phyloP scores from a whole-genome alignment of 768 basidiomycete species.

The Mycena vitilis region DNA sequence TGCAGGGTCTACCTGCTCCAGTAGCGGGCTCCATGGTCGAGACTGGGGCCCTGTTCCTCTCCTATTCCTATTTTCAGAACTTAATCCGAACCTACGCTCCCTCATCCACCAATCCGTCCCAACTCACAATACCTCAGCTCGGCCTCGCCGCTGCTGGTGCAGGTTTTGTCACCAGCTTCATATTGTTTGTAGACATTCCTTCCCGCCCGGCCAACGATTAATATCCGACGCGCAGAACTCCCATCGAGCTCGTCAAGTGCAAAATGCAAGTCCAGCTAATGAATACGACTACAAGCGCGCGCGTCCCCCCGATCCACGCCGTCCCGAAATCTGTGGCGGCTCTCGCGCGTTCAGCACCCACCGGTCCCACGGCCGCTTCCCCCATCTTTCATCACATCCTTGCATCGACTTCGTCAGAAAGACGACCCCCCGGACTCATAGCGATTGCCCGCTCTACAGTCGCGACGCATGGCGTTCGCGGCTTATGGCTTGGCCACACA shows the following conservation, averaged over 20 bases:
- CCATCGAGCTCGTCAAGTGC: slow-evolving; percentile 95
- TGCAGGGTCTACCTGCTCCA: slow-evolving; percentile 90
- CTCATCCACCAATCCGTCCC: slow-evolving; percentile 39
- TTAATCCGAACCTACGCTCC: slow-evolving; percentile 56
- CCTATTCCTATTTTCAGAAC: slow-evolving; percentile 83
- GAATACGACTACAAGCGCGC: slow-evolving; percentile 37
- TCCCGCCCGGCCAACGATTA: slow-evolving; percentile 6
- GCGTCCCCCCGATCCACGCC: slow-evolving; percentile 30
- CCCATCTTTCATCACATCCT: slow-evolving; percentile 32
- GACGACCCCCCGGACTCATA: slow-evolving; percentile 76
- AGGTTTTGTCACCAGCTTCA: slow-evolving; percentile 86
- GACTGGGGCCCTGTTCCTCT: slow-evolving; percentile 88
- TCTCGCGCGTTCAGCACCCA: slow-evolving; percentile 22
- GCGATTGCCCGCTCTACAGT: slow-evolving; percentile 73
- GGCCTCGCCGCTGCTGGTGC: slow-evolving; percentile 88
- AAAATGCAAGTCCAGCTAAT: slow-evolving; percentile 98
- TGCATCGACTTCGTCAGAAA: slow-evolving; percentile 32
- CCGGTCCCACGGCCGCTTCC: slow-evolving; percentile 29
- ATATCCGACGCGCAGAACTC: slow-evolving; percentile 66
- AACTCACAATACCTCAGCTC: slow-evolving; percentile 75
- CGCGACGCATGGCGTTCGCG: slow-evolving; percentile 75
- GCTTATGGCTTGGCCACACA: slow-evolving; percentile 97
- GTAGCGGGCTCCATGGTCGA: slow-evolving; percentile 93
- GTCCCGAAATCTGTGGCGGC: slow-evolving; percentile 23
- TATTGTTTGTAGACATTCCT: slow-evolving; percentile 68